These are phyloP conservation scores for Peniophora sp. DNA, from an alignment of 1,284 basidiomycete genomes.

Conservation along the genomic window DNA sequence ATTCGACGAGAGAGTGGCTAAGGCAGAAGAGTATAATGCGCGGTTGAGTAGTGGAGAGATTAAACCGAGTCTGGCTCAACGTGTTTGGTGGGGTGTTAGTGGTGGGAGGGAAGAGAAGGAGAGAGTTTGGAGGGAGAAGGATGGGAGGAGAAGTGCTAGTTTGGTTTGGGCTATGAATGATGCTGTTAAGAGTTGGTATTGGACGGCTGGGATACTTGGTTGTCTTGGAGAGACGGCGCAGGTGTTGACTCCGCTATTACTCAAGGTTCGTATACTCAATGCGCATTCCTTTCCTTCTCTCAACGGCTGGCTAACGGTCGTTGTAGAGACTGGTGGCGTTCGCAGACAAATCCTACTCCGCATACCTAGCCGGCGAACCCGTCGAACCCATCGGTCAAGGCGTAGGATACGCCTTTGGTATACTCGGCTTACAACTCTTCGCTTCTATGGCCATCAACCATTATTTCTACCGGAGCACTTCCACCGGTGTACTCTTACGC, in stretches of 20 bases:
- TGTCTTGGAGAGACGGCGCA: constrained; percentile 39
- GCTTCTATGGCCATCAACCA: constrained; percentile 70
- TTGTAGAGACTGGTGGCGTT: constrained; percentile 69
- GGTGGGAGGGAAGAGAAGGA: constrained; percentile 32
- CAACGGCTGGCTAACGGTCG: background rate
- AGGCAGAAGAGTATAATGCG: constrained; percentile 48
- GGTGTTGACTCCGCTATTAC: constrained; percentile 60
- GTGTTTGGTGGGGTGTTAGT: constrained; percentile 28
- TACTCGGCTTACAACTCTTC: constrained; percentile 66
- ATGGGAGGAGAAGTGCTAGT: constrained; percentile 43
- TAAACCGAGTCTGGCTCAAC: constrained; percentile 27
- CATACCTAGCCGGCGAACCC: constrained; percentile 35
- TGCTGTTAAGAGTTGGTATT: constrained; percentile 59
- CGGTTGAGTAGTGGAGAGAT: constrained; percentile 41
- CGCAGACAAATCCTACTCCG: constrained; percentile 54
- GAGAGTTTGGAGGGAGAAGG: constrained; percentile 39
- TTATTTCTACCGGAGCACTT: constrained; percentile 70
- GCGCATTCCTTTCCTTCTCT: no score
- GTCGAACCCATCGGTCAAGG: constrained; percentile 62
- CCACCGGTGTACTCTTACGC: constrained; percentile 75
- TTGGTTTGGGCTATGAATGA: constrained; percentile 68
- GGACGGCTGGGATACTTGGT: constrained; percentile 57
- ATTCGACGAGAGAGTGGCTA: constrained; percentile 37
- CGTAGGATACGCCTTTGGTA: constrained; percentile 65
- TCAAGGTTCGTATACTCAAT: constrained; percentile 43